These are phyloP conservation scores for Gynostemma pentaphyllum DNA, from an alignment of 306 rosid genomes.

Conservation along the genomic window DNA sequence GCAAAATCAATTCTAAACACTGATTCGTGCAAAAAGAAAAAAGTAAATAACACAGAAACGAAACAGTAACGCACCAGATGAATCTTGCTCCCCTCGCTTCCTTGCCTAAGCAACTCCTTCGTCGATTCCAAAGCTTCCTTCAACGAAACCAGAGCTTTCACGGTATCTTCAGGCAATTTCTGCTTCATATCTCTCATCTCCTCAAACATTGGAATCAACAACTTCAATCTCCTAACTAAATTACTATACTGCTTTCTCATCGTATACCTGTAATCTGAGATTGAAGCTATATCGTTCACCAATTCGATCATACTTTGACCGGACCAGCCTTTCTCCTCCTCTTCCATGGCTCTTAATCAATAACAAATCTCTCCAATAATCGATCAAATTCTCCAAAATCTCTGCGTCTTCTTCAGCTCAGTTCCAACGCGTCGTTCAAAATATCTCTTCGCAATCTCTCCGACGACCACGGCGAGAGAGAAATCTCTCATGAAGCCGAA, in stretches of 20 bases:
- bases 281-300: slow-evolving; percentile 54
- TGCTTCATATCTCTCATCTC: slow-evolving; percentile 64
- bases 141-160: slow-evolving; percentile 41
- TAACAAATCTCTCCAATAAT: not conserved
- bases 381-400: not conserved
- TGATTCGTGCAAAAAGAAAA: too few species aligned
- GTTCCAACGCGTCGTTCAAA: not conserved
- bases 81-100: slow-evolving; percentile 75
- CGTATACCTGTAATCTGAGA: slow-evolving; percentile 60
- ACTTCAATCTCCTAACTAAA: slow-evolving; percentile 72
- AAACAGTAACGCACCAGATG: slow-evolving; percentile 48
- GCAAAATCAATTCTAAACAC: not conserved
- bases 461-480: not conserved
- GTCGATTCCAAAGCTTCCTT: slow-evolving; percentile 56
- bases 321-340: slow-evolving; percentile 32
- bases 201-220: slow-evolving; percentile 78
- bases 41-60: not conserved
- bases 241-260: slow-evolving; percentile 83
- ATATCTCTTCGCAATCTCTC: not conserved
- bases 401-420: not conserved
- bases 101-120: slow-evolving; percentile 56
- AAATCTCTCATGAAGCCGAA: not conserved
- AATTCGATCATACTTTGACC: slow-evolving; percentile 34
- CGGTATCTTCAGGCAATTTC: slow-evolving; percentile 25
- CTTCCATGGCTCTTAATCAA: slow-evolving; percentile 39